Evolutionary conservation across 2,329 filamentous ascomycete species (phyloP), one percentile per base, ranked within the genome.

Genomic region (Plectosphaerella cucumerina): DNA sequence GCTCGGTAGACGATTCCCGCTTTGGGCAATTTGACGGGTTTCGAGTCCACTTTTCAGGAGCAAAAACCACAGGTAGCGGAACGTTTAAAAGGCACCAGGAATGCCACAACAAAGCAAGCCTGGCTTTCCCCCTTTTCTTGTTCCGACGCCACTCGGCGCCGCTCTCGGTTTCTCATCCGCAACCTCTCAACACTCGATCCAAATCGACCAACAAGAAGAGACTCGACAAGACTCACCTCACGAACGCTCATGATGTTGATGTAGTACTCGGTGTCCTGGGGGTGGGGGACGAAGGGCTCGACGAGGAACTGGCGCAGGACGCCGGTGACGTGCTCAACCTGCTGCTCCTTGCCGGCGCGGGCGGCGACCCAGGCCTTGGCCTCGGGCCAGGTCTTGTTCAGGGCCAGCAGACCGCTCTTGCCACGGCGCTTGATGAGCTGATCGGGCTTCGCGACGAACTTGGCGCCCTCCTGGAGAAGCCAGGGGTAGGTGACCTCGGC

Each of bases 161-260:
- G 8, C 26, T 11, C 26, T 2, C 12, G 9, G 26, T 31, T 31
- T 31, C 26, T 31, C 26, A 11, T 11, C 26, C 26, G 12, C 26
- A 31, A 10, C 26, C 8, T 31, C 26, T 31, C 26, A 11, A 8
- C 5, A 26, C 26, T 31, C 26, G 35, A 39, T 14, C n/a, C 17
- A 14, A 39, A 15, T 9, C 35, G 35, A 39, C 35, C 35, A 39
- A 39, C 35, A 15, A 39, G n/a, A 39, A 15, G 35, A 39, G 17
- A 15, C 31, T 34, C 31, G 35, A 39, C 35, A 31, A 31, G 52
- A 85, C 91, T 85, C 86, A 97, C 94, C 86, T 97, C 94, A 81
- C 94, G 89, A 67, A 96, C 92, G 58, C 94, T 97, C 84, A 97
- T 94, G 81, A 99, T 99, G 86, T 97, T 97, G 81, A 99, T 96